These are phyloP conservation scores for Forsythia suspensa DNA, from an alignment of 257 asterid genomes.

Conservation along the genomic window DNA sequence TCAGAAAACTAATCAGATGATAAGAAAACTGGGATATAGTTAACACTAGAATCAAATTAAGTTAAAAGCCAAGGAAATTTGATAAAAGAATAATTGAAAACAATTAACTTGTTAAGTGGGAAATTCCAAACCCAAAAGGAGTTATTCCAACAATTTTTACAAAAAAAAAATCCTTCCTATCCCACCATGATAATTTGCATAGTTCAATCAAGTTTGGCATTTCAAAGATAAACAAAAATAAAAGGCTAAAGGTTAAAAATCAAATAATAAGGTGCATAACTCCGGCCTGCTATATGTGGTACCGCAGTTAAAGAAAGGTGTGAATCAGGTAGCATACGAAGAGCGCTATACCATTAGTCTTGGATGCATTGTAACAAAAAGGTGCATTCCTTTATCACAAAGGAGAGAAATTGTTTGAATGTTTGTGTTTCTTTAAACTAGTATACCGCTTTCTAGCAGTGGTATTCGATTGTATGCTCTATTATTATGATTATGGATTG, in stretches of 20 bases:
- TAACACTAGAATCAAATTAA: background rate
- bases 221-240: background rate
- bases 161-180: too few relatives aligned
- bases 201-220: background rate
- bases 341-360: background rate
- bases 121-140: background rate
- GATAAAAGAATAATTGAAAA: background rate
- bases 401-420: too few relatives aligned
- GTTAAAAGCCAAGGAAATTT: background rate
- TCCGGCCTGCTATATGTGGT: background rate
- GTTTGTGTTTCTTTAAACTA: background rate
- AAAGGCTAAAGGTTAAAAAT: background rate
- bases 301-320: background rate
- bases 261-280: background rate
- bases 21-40: background rate
- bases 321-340: background rate
- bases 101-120: background rate
- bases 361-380: too few relatives aligned
- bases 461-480: too few relatives aligned
- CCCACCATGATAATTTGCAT: background rate
- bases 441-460: too few relatives aligned
- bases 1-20: slow-evolving; percentile 1
- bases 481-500: too few relatives aligned
- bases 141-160: background rate
- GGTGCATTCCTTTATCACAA: too few relatives aligned